Evolutionary conservation across 2,329 filamentous ascomycete species (phyloP).

Genomic region (Ceratocystis harringtonii): DNA sequence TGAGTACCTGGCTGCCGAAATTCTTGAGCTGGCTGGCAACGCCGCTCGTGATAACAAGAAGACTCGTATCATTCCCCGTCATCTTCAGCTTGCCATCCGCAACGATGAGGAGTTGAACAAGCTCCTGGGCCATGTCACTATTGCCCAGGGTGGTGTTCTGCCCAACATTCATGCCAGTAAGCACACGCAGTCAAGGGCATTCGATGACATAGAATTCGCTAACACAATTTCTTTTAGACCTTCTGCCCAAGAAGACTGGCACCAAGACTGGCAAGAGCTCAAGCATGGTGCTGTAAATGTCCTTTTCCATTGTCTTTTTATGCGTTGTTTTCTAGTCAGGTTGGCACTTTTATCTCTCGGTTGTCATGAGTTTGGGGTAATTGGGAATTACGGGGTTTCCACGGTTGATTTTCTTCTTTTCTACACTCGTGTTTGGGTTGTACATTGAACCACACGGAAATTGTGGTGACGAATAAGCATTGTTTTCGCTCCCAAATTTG

Average conservation of each 20-base stretch:
- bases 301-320: constrained; percentile 40
- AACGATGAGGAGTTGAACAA: constrained; percentile 99
- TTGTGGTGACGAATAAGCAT: constrained; percentile 46
- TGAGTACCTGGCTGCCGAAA: constrained; percentile 96
- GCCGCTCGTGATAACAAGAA: constrained; percentile 99
- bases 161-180: constrained; percentile 95
- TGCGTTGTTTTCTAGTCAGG: constrained; percentile 28
- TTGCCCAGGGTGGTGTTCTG: constrained; percentile 91
- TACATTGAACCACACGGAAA: constrained; percentile 58
- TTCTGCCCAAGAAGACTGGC: constrained; percentile 95
- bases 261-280: constrained; percentile 82
- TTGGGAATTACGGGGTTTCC: constrained; percentile 50
- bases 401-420: constrained; percentile 38
- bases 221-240: constrained; percentile 45
- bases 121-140: constrained; percentile 88
- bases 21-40: constrained; percentile 96
- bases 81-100: constrained; percentile 96
- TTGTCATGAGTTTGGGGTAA: constrained; percentile 73
- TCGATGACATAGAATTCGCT: constrained; percentile 22
- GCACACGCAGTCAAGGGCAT: constrained; percentile 26
- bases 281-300: constrained; percentile 81
- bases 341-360: constrained; percentile 43
- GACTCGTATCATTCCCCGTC: constrained; percentile 98
- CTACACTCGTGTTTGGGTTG: constrained; percentile 46
- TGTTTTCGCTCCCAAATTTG: constrained; percentile 17